Evolutionary conservation across 1,284 basidiomycete species (phyloP).

Genomic region (Ceratobasidium sp.): DNA sequence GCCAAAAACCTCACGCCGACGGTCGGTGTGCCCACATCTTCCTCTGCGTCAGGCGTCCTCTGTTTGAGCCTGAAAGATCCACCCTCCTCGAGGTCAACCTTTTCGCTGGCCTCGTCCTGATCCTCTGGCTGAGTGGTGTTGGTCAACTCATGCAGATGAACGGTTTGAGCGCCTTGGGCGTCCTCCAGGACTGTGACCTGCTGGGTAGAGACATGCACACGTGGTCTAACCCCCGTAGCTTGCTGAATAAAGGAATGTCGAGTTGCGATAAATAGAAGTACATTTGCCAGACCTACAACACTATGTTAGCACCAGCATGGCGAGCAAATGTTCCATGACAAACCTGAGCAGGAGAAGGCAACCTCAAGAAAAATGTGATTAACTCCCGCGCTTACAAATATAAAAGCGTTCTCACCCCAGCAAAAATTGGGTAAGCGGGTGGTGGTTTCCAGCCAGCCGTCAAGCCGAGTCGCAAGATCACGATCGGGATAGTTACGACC

Average conservation of each 20-base stretch:
- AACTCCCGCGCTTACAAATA: background rate
- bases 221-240: slow-evolving; percentile 11
- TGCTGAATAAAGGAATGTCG: slow-evolving; percentile 38
- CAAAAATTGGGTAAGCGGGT: background rate
- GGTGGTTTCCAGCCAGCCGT: slow-evolving; percentile 34
- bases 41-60: background rate
- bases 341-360: slow-evolving; percentile 20
- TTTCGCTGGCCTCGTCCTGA: slow-evolving; percentile 15
- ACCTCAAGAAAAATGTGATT: background rate
- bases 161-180: too few relatives aligned
- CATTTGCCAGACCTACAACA: slow-evolving; percentile 23
- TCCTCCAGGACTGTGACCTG: slow-evolving; percentile 22
- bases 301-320: background rate
- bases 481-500: slow-evolving; percentile 20
- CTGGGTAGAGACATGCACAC: slow-evolving; percentile 14
- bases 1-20: slow-evolving; percentile 13
- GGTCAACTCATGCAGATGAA: slow-evolving; percentile 23
- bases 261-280: too few relatives aligned
- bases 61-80: slow-evolving; percentile 8
- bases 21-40: background rate
- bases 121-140: slow-evolving; percentile 1
- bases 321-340: background rate
- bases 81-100: slow-evolving; percentile 8
- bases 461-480: slow-evolving; percentile 19
- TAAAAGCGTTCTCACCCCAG: slow-evolving; percentile 12